phyloP scores from a whole-genome alignment of 2,329 filamentous ascomycete genomes.

The Curvularia eragrostidis region DNA sequence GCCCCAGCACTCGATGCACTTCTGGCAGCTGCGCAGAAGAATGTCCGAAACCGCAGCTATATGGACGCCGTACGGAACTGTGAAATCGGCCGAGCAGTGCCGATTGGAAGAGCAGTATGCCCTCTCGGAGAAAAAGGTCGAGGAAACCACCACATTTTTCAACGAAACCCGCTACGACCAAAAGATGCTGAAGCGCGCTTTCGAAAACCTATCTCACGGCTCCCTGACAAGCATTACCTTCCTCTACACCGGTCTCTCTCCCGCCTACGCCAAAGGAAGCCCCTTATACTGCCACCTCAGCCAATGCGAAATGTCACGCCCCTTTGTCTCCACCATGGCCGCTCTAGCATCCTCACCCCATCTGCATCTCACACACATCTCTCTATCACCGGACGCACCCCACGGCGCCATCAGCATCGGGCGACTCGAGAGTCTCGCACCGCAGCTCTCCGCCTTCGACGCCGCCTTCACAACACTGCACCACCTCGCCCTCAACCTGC shows the following conservation, averaged over 20 bases:
- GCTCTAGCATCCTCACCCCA: conserved; percentile 19
- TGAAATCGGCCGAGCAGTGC: neutral
- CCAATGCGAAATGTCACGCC: conserved; percentile 39
- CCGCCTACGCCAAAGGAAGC: conserved; percentile 22
- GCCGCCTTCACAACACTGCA: conserved; percentile 23
- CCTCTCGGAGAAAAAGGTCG: conserved; percentile 11
- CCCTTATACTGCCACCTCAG: conserved; percentile 29
- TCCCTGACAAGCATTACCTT: conserved; percentile 17
- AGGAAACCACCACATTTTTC: conserved; percentile 28
- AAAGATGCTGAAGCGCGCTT: conserved; percentile 26
- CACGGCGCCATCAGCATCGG: conserved; percentile 33
- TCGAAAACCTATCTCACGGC: conserved; percentile 13
- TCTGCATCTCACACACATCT: conserved; percentile 16
- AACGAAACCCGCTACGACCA: conserved; percentile 37
- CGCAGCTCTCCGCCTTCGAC: conserved; percentile 21
- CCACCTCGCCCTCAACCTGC: conserved; percentile 30
- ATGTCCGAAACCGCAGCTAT: conserved; percentile 15
- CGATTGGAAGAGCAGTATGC: conserved; percentile 11
- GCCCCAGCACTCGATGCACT: conserved; percentile 28
- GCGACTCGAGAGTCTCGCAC: conserved; percentile 28
- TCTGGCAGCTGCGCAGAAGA: conserved; percentile 31
- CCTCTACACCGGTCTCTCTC: conserved; percentile 25
- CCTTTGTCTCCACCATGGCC: conserved; percentile 34
- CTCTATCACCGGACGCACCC: neutral
- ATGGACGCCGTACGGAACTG: neutral